Percentiles rank a stretch among this genome's conserved stretches.
These are phyloP conservation scores for Crucibulum laeve DNA, from an alignment of 768 basidiomycete species.

Conservation along the genomic window DNA sequence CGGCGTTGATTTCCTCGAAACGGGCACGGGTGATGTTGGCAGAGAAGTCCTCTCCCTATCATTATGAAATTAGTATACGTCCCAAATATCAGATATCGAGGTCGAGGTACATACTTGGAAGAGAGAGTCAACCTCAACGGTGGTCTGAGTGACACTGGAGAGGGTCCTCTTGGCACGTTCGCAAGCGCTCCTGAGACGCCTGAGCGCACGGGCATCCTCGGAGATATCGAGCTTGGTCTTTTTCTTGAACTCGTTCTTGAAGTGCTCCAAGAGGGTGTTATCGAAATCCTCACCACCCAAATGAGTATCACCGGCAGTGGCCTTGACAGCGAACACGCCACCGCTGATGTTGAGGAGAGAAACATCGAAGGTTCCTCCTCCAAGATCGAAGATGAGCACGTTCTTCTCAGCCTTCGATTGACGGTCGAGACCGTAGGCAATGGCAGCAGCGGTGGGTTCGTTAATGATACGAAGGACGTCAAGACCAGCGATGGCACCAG, in stretches of 20 bases:
- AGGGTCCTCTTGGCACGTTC: constrained; percentile 99
- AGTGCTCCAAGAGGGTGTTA: constrained; percentile 95
- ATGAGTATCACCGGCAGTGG: constrained; percentile 98
- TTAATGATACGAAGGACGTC: constrained; percentile 99
- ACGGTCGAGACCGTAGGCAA: constrained; percentile 97
- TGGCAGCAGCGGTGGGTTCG: constrained; percentile 99
- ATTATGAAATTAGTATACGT: constrained; percentile 1
- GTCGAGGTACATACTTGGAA: constrained; percentile 61
- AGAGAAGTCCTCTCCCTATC: constrained; percentile 93
- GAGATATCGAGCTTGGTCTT: constrained; percentile 98
- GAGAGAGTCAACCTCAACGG: constrained; percentile 98
- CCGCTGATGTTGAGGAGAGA: constrained; percentile 97
- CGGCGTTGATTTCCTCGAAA: constrained; percentile 99
- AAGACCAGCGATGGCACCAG: constrained; percentile 95
- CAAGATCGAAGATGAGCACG: constrained; percentile 98
- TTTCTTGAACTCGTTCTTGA: constrained; percentile 99
- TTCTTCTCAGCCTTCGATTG: constrained; percentile 95
- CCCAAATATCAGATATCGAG: neutral
- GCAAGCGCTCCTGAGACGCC: constrained; percentile 94
- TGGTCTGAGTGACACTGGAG: constrained; percentile 97
- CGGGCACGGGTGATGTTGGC: constrained; percentile 99
- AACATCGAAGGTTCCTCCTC: constrained; percentile 99
- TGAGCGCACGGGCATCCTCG: constrained; percentile 93
- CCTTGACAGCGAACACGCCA: constrained; percentile 99
- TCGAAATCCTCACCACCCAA: constrained; percentile 99